Evolutionary conservation across 495 filamentous ascomycete genomes (phyloP), one percentile per base, ranked within the genome.

Genomic region (Cercophora scortea): DNA sequence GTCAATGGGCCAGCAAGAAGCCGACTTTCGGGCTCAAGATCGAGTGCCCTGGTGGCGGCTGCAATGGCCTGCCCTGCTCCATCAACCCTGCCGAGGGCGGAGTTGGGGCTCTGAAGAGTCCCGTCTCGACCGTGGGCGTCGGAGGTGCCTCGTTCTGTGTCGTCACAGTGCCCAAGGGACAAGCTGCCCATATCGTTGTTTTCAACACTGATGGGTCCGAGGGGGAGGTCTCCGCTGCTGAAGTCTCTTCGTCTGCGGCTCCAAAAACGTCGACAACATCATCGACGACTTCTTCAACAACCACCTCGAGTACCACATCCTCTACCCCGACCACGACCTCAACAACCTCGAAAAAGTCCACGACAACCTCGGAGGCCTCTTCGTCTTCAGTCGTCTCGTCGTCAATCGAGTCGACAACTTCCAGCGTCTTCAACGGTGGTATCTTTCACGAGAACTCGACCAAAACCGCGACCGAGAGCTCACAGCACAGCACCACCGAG

Each of bases 131-230:
- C 42, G 68, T 67, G 25, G 86, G 87, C 42, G 87, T 85, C 32
- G 86, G 85, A 17, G 84, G 79, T 55, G 85, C 78, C n/a, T 71
- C 76, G 36, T 90, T 88, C 65, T 92, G 88, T 60, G 86, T 90
- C 49, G 87, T 89, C 11, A 89, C 87, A 38, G 80, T 90, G 15
- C 82, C 85, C 35, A 78, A 79, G 53, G 88, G 87, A 44, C 59
- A 64, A 42, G 80, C 72, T 47, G 88, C 87, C 46, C 84, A 81
- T 53, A 79, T 90, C 57, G 81, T 88, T 36, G 82, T 90, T 32
- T 73, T 67, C 48, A 73, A 70, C 60, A 58, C 69, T 4, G 70
- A 75, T 42, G 73, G 73, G 3, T 70, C 64, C 3, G 17, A 32
- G 4, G 36, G 51, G 32, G 33, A 32, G 40, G 32, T 32, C 10